phyloP scores from a whole-genome alignment of 371 early-diverging fungal species.

The Choanephora cucurbitarum region DNA sequence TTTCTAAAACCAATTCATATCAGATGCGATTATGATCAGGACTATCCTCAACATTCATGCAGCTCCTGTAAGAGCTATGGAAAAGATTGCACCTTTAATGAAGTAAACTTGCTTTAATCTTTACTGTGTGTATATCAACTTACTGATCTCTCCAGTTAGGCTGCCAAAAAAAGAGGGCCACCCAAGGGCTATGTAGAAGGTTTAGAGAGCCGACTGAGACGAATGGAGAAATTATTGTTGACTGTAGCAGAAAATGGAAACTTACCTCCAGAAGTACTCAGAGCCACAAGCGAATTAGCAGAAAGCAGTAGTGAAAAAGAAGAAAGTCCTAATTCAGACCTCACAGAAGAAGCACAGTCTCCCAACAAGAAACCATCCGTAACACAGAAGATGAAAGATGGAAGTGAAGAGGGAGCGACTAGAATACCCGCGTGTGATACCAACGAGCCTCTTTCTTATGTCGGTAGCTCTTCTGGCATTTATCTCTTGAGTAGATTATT shows the following conservation, averaged over 20 bases:
- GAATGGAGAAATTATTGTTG: constrained; percentile 25
- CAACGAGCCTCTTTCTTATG: constrained; percentile 22
- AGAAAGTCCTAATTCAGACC: background rate
- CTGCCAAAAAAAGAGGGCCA: constrained; percentile 31
- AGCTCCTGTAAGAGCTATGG: constrained; percentile 25
- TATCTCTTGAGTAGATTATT: constrained; percentile 36
- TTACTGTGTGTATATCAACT: background rate
- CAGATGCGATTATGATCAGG: constrained; percentile 26
- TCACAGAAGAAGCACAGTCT: background rate
- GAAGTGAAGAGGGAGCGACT: background rate
- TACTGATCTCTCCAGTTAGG: constrained; percentile 5
- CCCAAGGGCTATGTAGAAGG: constrained; percentile 32
- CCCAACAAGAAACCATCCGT: background rate
- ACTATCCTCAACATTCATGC: constrained; percentile 19
- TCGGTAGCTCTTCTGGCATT: constrained; percentile 46
- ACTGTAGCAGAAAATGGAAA: constrained; percentile 22
- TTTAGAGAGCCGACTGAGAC: constrained; percentile 25
- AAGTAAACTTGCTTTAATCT: constrained; percentile 9
- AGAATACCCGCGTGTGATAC: no score
- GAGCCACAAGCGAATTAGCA: background rate
- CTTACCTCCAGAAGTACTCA: constrained; percentile 12
- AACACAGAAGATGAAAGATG: background rate
- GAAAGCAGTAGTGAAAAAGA: background rate
- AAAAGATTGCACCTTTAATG: constrained; percentile 27
- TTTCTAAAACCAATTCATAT: background rate